Evolutionary conservation across 768 basidiomycete genomes (phyloP), one percentile per base, ranked within the genome.

Genomic region (Mycena crocata): DNA sequence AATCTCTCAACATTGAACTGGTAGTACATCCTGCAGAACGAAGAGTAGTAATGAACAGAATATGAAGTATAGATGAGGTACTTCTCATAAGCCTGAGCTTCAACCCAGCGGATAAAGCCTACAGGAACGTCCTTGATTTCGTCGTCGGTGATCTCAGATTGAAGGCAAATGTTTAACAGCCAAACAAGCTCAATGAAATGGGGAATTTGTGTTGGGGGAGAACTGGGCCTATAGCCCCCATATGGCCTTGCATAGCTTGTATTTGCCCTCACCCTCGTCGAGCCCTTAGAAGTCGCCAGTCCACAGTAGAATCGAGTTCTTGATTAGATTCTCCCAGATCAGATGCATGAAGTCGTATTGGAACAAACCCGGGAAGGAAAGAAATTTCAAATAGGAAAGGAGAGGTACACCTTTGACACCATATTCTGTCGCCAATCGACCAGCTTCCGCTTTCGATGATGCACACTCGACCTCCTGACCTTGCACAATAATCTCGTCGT

Each of bases 311-410:
- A 86, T 72, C 1, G 87, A 74, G 48, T 81, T 83, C 26, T 69
- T n/a, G n/a, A n/a, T n/a, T n/a, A n/a, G n/a, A n/a, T n/a, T n/a
- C n/a, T n/a, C n/a, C n/a, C n/a, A n/a, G n/a, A n/a, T n/a, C n/a
- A n/a, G n/a, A n/a, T n/a, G n/a, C n/a, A n/a, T n/a, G n/a, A n/a
- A 85, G 51, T 87, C 84, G 64, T 80, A 80, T 0, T 84, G 85
- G 28, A 84, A 82, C 15, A 80, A 81, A 6, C 28, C 0, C 0
- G 85, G 80, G 65, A 84, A 81, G 9, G 72, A 72, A 26, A 84
- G 61, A 0, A 79, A 83, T 1, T 68, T 49, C 2, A 84, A 74
- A 19, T 31, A 23, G 17, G 64, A 63, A 19, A 84, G 76, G 0
- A 80, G 32, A 3, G 83, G 68, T 19, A 74, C 26, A 12, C 75